Percentiles rank a stretch among this genome's conserved stretches.
Evolutionary conservation across 2,329 filamentous ascomycete genomes (phyloP).

Genomic region (Myriosclerotinia duriaeana): DNA sequence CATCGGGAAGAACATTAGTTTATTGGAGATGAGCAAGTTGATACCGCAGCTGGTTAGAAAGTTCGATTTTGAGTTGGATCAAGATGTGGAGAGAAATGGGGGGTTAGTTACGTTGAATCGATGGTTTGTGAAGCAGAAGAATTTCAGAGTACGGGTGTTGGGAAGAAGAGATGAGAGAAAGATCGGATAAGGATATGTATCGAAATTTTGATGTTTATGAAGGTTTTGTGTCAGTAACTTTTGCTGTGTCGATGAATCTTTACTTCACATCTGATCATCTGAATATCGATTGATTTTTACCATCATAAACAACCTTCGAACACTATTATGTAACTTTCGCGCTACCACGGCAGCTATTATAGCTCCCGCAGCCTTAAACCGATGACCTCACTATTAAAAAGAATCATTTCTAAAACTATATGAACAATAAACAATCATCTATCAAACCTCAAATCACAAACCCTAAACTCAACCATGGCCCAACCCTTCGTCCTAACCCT

Average conservation of each 20-base stretch:
- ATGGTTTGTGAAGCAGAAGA: slow-evolving; percentile 39
- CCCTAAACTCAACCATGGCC: slow-evolving; percentile 18
- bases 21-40: slow-evolving; percentile 47
- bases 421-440: too few relatives aligned
- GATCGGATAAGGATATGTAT: not conserved
- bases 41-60: slow-evolving; percentile 43
- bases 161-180: not conserved
- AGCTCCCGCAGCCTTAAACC: not conserved
- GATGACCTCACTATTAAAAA: not conserved
- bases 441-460: not conserved
- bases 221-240: too few relatives aligned
- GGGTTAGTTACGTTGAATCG: slow-evolving; percentile 31
- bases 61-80: slow-evolving; percentile 37
- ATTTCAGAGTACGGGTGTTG: slow-evolving; percentile 33
- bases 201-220: too few relatives aligned
- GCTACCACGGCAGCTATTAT: not conserved
- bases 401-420: not conserved
- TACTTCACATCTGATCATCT: too few relatives aligned
- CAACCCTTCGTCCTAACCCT: slow-evolving; percentile 25
- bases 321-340: not conserved
- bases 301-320: too few relatives aligned
- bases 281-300: too few relatives aligned
- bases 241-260: too few relatives aligned
- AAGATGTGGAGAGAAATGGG: slow-evolving; percentile 23
- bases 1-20: slow-evolving; percentile 47